A percentile compares a stretch with the other conserved stretches of the same genome.
Evolutionary conservation across 345 rosid genomes (phyloP).

Genomic region (Cardamine resedifolia): DNA sequence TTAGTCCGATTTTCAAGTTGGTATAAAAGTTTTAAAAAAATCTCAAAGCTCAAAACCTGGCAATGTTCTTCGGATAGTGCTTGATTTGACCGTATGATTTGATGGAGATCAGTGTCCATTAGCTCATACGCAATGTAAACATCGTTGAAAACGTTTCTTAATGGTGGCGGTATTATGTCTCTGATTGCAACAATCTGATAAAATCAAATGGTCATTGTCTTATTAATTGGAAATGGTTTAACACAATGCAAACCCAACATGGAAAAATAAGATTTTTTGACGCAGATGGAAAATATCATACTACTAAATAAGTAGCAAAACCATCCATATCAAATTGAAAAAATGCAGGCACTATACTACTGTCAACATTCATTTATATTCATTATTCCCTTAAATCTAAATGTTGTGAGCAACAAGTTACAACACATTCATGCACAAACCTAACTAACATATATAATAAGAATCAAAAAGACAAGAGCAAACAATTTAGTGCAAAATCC

Average conservation of each 20-base stretch:
- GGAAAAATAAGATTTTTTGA: not conserved
- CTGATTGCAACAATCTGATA: slow-evolving; percentile 96
- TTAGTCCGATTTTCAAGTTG: not conserved
- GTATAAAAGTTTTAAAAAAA: slow-evolving; percentile 3
- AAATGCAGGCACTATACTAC: slow-evolving; percentile 3
- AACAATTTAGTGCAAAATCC: not conserved
- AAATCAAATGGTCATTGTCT: not conserved
- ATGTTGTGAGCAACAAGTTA: slow-evolving; percentile 11
- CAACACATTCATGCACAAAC: slow-evolving; percentile 25
- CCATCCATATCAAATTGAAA: not conserved
- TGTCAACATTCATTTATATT: not conserved
- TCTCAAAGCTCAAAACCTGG: slow-evolving; percentile 56
- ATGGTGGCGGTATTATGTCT: slow-evolving; percentile 94
- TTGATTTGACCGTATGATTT: slow-evolving; percentile 87
- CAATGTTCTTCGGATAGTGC: slow-evolving; percentile 89
- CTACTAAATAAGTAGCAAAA: not conserved
- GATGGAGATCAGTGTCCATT: slow-evolving; percentile 95
- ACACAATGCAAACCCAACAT: not conserved
- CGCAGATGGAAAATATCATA: slow-evolving; percentile 12
- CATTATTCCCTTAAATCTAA: slow-evolving; percentile 3
- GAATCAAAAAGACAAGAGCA: not conserved
- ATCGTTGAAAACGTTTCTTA: slow-evolving; percentile 78
- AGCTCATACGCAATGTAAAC: slow-evolving; percentile 96
- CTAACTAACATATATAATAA: not conserved
- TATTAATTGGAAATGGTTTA: not conserved